These are phyloP conservation scores for Tylopilus sp. DNA, from an alignment of 1,284 basidiomycete species.

Conservation along the genomic window DNA sequence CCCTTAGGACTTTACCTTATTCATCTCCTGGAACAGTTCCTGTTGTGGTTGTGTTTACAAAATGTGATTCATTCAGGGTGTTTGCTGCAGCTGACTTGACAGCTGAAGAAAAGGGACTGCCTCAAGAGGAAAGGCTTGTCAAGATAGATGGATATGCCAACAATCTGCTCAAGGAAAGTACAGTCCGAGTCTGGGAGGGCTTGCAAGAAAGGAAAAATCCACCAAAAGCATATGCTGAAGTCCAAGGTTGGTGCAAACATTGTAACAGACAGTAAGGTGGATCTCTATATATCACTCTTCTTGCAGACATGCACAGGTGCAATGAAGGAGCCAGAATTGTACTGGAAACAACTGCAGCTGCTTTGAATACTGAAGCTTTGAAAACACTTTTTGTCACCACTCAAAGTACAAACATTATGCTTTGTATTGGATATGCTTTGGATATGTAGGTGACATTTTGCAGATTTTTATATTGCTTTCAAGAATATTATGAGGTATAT, in stretches of 20 bases:
- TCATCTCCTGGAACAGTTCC: no score
- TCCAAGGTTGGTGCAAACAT: no score
- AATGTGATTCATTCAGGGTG: not conserved
- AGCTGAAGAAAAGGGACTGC: not conserved
- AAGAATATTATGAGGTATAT: no score
- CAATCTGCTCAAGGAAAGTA: not conserved
- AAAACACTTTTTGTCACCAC: not conserved
- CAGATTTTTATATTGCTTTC: no score
- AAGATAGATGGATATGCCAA: not conserved
- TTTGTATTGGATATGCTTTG: not conserved
- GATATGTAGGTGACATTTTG: not conserved
- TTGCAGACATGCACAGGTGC: not conserved
- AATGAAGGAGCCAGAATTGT: not conserved
- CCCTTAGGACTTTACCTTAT: no score
- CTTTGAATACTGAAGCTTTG: not conserved
- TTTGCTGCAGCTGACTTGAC: not conserved
- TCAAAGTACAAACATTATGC: no score
- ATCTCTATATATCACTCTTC: no score
- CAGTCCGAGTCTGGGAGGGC: not conserved
- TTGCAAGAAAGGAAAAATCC: not conserved
- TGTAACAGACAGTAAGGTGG: no score
- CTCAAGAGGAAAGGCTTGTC: not conserved
- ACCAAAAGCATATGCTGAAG: slow-evolving; percentile 1
- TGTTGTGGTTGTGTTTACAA: slow-evolving; percentile 5
- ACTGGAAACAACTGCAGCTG: not conserved